Evolutionary conservation across 2,329 filamentous ascomycete species (phyloP).

Genomic region (Cytospora schulzeri): DNA sequence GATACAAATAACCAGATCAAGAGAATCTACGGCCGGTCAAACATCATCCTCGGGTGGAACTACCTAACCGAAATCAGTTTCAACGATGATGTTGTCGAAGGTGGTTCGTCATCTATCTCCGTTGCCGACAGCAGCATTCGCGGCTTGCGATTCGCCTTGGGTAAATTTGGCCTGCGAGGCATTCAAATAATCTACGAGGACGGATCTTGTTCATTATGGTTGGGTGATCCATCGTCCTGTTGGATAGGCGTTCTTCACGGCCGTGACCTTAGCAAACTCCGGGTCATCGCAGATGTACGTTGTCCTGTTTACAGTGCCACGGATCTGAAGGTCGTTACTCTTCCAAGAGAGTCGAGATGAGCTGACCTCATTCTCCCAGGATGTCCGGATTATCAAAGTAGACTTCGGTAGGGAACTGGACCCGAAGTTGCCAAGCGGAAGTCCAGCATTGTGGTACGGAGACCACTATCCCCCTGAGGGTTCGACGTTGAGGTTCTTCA

Average conservation of each 20-base stretch:
- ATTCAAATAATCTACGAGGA: not conserved
- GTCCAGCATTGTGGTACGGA: not conserved
- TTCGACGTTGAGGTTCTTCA: not conserved
- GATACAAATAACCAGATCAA: not conserved
- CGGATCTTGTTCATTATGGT: not conserved
- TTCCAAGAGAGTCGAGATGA: not conserved
- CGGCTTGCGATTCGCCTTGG: slow-evolving; percentile 6
- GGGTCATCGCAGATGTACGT: slow-evolving; percentile 8
- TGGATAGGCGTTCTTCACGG: slow-evolving; percentile 10
- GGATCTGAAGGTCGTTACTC: too few species aligned
- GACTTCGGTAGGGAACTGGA: not conserved
- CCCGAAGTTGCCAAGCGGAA: not conserved
- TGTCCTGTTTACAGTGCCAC: too few species aligned
- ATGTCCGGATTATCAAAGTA: not conserved
- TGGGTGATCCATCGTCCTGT: slow-evolving; percentile 4
- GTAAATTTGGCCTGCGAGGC: slow-evolving; percentile 4
- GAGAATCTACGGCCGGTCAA: not conserved
- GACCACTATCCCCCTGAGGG: not conserved
- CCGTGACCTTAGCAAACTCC: not conserved
- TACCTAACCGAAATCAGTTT: slow-evolving; percentile 1
- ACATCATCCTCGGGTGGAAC: not conserved
- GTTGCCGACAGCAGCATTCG: slow-evolving; percentile 1
- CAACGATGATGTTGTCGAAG: not conserved
- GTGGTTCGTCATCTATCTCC: not conserved
- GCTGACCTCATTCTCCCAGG: not conserved